Base-by-base conservation (phyloP, 2,329 filamentous ascomycete genomes). In the Botrytis deweyae region DNA sequence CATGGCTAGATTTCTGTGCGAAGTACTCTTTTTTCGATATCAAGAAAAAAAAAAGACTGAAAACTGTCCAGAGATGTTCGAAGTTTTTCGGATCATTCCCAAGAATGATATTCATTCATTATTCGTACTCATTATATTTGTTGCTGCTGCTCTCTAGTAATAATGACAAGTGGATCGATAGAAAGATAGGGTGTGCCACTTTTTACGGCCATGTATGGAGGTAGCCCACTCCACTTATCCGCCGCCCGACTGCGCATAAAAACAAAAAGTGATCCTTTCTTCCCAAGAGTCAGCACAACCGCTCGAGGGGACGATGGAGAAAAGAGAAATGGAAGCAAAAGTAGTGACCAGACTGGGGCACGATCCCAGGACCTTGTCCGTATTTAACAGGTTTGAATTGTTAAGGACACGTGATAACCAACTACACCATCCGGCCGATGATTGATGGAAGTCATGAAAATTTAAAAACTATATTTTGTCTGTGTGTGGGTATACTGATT, bases 351-450 rank as follows among this genome's bases (percentile, higher is more conserved):
- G 62, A 65, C 62, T 65, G 62, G 62, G 38, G 62, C 62, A 64
- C 62, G 62, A 64, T 64, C 62, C 62, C 62, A 64, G 62, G 62
- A 64, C 62, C 62, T 64, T 64, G 62, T 64, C 62, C 62, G 62
- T 22, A 29, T 22, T 29, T 44, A 42, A 64, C 62, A 64, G 38
- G 40, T 64, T 2, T 64, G 8, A 64, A 22, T 6, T 64, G 62
- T 64, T 64, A 64, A 64, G 62, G 66, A 69, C 66, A 69, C 49
- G 66, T 69, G 66, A 69, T 69, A 69, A 69, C 66, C 66, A 69
- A 69, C 66, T 69, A 69, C 66, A 69, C 66, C 66, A 69, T 69
- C 66, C 66, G 66, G 66, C 66, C 66, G 7, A 6, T 44, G 7
- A 40, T 33, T 68, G 46, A 16, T 46, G 8, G 6, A 4, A 7